phyloP scores from a whole-genome alignment of 2,329 filamentous ascomycete species.

The Penicillium sp. region DNA sequence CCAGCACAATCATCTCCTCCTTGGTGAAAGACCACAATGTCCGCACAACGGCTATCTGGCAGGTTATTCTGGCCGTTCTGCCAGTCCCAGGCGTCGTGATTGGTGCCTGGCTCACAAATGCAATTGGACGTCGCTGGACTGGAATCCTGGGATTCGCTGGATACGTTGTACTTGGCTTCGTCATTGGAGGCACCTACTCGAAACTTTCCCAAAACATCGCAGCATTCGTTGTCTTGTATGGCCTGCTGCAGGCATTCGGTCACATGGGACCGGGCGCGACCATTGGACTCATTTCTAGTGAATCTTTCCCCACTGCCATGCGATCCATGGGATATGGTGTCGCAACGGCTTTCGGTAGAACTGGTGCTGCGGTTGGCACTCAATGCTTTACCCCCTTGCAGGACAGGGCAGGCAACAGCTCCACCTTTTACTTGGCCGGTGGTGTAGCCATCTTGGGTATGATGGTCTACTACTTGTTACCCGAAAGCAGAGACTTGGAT shows the following conservation, averaged over 20 bases:
- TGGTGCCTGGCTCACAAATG: conserved; percentile 35
- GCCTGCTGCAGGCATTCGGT: conserved; percentile 33
- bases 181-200: conserved; percentile 32
- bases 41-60: conserved; percentile 37
- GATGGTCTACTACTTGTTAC: conserved; percentile 32
- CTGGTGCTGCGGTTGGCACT: conserved; percentile 38
- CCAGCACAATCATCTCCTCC: conserved; percentile 35
- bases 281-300: conserved; percentile 34
- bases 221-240: conserved; percentile 38
- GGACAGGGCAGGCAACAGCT: conserved; percentile 27
- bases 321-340: conserved; percentile 37
- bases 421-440: conserved; percentile 36
- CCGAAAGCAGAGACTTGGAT: conserved; percentile 31
- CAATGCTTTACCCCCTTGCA: conserved; percentile 37
- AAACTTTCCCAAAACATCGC: conserved; percentile 31
- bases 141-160: conserved; percentile 34
- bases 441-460: conserved; percentile 31
- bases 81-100: conserved; percentile 38
- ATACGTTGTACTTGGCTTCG: conserved; percentile 32
- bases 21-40: conserved; percentile 35
- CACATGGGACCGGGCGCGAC: conserved; percentile 40
- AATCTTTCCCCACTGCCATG: conserved; percentile 36
- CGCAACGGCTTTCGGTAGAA: conserved; percentile 36
- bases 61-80: conserved; percentile 35
- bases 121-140: conserved; percentile 32